Conservation (phyloP, 768 basidiomycete genomes). For the Megacollybia marginata region DNA sequence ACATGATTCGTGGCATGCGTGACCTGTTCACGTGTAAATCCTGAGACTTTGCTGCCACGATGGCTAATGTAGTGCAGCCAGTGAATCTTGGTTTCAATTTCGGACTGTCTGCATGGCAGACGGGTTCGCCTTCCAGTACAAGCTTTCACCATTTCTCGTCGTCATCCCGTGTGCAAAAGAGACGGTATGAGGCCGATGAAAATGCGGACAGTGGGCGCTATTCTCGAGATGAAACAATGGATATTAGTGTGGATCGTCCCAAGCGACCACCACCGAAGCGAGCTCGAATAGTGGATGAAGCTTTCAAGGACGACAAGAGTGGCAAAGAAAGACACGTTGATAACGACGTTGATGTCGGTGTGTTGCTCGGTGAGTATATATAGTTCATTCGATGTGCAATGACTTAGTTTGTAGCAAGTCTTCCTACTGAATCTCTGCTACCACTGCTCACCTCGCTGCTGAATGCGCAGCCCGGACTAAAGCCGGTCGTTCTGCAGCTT, state of each 20-base stretch:
- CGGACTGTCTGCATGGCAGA: conserved; percentile 28
- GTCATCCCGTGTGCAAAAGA: conserved; percentile 52
- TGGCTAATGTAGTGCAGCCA: conserved; percentile 68
- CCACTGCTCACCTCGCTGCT: conserved; percentile 68
- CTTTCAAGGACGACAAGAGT: conserved; percentile 31
- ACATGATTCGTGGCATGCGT: too few relatives aligned
- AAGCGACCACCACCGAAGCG: conserved; percentile 68
- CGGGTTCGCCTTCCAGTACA: too few relatives aligned
- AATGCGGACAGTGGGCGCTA: conserved; percentile 36
- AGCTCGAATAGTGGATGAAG: conserved; percentile 35
- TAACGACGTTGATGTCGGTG: conserved; percentile 71
- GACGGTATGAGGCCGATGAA: conserved; percentile 66
- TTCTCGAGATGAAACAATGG: conserved; percentile 63
- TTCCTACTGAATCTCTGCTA: conserved; percentile 71
- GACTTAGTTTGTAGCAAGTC: conserved; percentile 45
- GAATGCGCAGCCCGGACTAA: conserved; percentile 60
- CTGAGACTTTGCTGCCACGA: conserved; percentile 14
- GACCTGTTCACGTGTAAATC: too few relatives aligned
- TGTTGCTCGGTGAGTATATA: conserved; percentile 59
- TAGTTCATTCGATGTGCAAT: conserved; percentile 1
- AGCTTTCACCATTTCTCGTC: conserved; percentile 20
- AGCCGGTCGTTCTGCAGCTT: conserved; percentile 61
- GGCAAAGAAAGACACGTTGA: conserved; percentile 41
- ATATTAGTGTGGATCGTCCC: conserved; percentile 73
- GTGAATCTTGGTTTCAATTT: conserved; percentile 55